Conservation (phyloP, 768 basidiomycete genomes). For the Boletus pseudopeckii region DNA sequence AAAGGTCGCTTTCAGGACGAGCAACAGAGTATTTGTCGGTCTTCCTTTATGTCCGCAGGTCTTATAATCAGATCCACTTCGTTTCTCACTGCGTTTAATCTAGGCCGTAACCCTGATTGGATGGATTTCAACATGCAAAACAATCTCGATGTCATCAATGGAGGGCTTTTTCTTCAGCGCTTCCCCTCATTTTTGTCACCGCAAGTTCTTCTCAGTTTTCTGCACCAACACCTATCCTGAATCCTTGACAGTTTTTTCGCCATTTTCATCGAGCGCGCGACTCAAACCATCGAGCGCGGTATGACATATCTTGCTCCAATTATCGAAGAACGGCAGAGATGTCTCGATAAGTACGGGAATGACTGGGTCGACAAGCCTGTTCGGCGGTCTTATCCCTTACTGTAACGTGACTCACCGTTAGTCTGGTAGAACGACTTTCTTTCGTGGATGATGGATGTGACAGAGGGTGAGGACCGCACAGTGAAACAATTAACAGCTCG, state of each 20-base stretch:
- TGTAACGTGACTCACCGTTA: background rate
- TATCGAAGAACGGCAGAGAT: constrained; percentile 27
- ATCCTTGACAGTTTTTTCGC: background rate
- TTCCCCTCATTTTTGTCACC: background rate
- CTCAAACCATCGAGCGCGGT: constrained; percentile 1
- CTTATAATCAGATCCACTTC: background rate
- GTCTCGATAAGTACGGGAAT: constrained; percentile 21
- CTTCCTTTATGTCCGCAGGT: constrained; percentile 39
- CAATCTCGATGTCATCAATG: background rate
- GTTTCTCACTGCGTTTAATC: background rate
- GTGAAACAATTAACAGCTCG: constrained; percentile 21
- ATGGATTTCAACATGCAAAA: constrained; percentile 25
- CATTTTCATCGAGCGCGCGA: background rate
- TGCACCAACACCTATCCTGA: background rate
- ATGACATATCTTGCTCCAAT: constrained; percentile 26
- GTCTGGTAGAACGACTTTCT: constrained; percentile 30
- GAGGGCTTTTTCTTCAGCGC: background rate
- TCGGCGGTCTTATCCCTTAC: background rate
- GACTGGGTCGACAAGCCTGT: constrained; percentile 35
- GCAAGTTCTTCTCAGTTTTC: background rate
- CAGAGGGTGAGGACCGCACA: constrained; percentile 17
- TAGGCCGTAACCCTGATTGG: constrained; percentile 42
- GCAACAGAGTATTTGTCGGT: constrained; percentile 49
- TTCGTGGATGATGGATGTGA: constrained; percentile 31
- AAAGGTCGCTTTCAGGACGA: constrained; percentile 38